Base-by-base conservation (phyloP, 495 filamentous ascomycete genomes). In the Cercophora samala region DNA sequence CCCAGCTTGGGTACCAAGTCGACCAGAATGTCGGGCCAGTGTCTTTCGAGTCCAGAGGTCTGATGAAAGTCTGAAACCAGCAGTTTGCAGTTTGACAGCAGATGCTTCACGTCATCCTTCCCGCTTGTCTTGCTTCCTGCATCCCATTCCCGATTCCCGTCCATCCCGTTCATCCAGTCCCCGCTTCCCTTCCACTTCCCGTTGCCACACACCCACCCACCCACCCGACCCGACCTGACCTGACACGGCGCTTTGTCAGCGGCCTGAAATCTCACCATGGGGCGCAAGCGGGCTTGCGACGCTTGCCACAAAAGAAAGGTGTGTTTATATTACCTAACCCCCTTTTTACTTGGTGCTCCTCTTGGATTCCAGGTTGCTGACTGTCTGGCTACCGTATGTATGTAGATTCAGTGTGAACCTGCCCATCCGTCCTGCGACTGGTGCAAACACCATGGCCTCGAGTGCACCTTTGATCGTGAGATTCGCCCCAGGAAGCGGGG, bases 351-450 rank as follows among this genome's bases (percentile, higher is more conserved):
- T 3, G 24, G 8, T 4, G 32, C n/a, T n/a, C n/a, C n/a, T n/a
- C n/a, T n/a, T n/a, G n/a, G n/a, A n/a, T n/a, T n/a, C n/a, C n/a
- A 46, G 23, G 24, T 64, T 23, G 26, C 61, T 58, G 32, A 63
- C 46, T 17, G 13, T 56, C n/a, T n/a, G n/a, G 52, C 52, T 13
- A 22, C 52, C 4, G n/a, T n/a, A 18, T 32, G 29, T 8, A 3
- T 13, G 8, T 62, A 85, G 82, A 85, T 85, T 62, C 83, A 83
- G 79, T 85, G 83, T 64, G 83, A 85, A 65, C 75, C 73, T 13
- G 78, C 73, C 8, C 53, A 29, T 18, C 63, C 72, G 3, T 63
- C 76, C 60, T 85, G 83, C 74, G 81, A 85, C 70, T 85, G 83
- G 83, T 85, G 83, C 64, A 77, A 75, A 62, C 82, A 85, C 68